Evolutionary conservation across 2,329 filamentous ascomycete genomes (phyloP), one percentile per base, ranked within the genome.

Genomic region (Aspergillus thermomutatus): DNA sequence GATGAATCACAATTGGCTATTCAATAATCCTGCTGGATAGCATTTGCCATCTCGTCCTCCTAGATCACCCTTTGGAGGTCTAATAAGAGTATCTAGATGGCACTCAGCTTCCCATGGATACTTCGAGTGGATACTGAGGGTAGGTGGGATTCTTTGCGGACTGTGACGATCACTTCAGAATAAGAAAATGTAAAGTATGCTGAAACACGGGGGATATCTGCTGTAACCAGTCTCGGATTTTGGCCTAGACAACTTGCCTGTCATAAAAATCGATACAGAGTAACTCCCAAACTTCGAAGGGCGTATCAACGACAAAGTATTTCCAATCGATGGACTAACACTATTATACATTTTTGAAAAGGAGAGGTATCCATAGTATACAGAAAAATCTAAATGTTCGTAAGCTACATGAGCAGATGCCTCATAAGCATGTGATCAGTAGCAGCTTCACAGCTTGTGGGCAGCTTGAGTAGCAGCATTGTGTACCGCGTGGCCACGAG

Each of bases 401-500:
- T 17, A 37, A 37, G 14, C 31, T 37, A 37, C 14, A 37, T 5
- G 5, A 37, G 31, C 14, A 37, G 31, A 37, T 37, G 31, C 5
- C 14, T 37, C 17, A 5, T 17, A 7, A 17, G 7, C 19, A 37
- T 19, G 8, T 8, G 34, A 25, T 14, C 31, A n/a, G 25, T 28
- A 45, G 7, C 23, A 10, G 27, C n/a, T 45, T 60, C 47, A 66
- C 47, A 61, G 59, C 31, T 60, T 66, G 11, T 47, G 64, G 49
- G 63, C 54, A 6, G 59, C 64, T 58, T 68, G 66, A 8, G 64
- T 53, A 48, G 69, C 60, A 14, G 65, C 60, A 34, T 51, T 61
- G 5, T 67, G 63, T 4, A 66, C 48, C 37, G 69, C 60, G 50
- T 70, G 69, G 26, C 66, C 60, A 45, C 66, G 70, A 48, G 68